Conservation (phyloP, 2,329 filamentous ascomycete genomes). For the Fusarium sp. region DNA sequence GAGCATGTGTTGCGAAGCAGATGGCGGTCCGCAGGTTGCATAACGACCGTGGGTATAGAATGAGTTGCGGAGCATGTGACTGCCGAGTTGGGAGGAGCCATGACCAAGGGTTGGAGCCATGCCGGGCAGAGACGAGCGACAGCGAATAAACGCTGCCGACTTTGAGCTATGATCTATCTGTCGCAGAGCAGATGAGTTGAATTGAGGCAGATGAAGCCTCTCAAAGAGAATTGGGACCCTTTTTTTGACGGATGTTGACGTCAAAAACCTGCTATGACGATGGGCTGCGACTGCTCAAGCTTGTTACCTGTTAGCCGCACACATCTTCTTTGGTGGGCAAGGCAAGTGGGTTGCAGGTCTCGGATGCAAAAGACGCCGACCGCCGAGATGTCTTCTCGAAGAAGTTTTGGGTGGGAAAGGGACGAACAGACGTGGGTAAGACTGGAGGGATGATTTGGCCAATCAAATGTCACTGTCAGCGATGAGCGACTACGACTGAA, state of each 20-base stretch:
- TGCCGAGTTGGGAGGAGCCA: constrained; percentile 52
- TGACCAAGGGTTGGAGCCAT: constrained; percentile 53
- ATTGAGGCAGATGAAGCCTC: constrained; percentile 20
- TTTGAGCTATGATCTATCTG: constrained; percentile 20
- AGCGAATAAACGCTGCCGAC: constrained; percentile 34
- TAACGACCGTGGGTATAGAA: constrained; percentile 48
- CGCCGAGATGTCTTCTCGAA: constrained; percentile 23
- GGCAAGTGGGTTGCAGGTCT: constrained; percentile 18
- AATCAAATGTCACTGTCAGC: constrained; percentile 15
- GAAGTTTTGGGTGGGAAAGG: background rate
- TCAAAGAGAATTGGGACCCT: constrained; percentile 15
- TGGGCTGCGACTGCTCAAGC: constrained; percentile 40
- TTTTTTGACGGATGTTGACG: constrained; percentile 45
- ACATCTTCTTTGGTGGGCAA: constrained; percentile 19
- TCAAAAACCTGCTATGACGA: constrained; percentile 43
- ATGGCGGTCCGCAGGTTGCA: constrained; percentile 44
- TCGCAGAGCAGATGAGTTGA: background rate
- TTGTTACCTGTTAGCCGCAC: constrained; percentile 38
- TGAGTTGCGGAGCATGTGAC: constrained; percentile 50
- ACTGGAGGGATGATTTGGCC: constrained; percentile 4
- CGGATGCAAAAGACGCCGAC: constrained; percentile 43
- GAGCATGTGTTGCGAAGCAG: constrained; percentile 42
- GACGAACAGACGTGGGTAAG: background rate
- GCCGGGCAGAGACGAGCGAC: constrained; percentile 33
- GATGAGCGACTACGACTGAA: constrained; percentile 1